Conservation (phyloP, 805 yeast species). For the Nakazawaea wickerhamii region DNA sequence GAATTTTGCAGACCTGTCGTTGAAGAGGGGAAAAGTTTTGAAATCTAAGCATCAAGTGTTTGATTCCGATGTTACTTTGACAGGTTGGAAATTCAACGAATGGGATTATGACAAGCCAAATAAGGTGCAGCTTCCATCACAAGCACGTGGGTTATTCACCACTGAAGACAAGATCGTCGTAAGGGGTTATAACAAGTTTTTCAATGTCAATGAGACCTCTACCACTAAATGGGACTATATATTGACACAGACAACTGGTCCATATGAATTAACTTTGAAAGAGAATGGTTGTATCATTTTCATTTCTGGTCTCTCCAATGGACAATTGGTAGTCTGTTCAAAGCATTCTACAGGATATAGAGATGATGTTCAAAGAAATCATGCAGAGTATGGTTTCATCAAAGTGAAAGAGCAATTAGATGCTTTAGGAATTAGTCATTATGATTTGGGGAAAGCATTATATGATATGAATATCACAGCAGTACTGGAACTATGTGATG, state of each 20-base stretch:
- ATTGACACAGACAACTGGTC: conserved; percentile 53
- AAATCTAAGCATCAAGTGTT: conserved; percentile 19
- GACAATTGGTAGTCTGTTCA: conserved; percentile 79
- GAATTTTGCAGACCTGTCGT: background rate
- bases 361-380: conserved; percentile 51
- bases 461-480: conserved; percentile 62
- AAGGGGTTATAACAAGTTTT: conserved; percentile 93
- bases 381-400: conserved; percentile 66
- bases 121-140: conserved; percentile 49
- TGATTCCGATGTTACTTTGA: conserved; percentile 19
- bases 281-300: conserved; percentile 93
- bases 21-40: conserved; percentile 22
- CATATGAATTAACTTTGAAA: conserved; percentile 75
- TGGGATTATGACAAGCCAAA: conserved; percentile 71
- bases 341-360: conserved; percentile 82
- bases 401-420: conserved; percentile 52
- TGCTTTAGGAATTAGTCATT: conserved; percentile 29
- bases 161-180: conserved; percentile 47
- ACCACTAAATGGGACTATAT: conserved; percentile 47
- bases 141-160: conserved; percentile 83
- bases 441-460: conserved; percentile 52
- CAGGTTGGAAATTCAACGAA: conserved; percentile 81
- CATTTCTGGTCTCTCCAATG: conserved; percentile 70
- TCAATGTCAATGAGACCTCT: conserved; percentile 65
- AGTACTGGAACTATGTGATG: conserved; percentile 91